phyloP scores from a whole-genome alignment of 2,329 filamentous ascomycete genomes.

The Ophiobolus disseminans region DNA sequence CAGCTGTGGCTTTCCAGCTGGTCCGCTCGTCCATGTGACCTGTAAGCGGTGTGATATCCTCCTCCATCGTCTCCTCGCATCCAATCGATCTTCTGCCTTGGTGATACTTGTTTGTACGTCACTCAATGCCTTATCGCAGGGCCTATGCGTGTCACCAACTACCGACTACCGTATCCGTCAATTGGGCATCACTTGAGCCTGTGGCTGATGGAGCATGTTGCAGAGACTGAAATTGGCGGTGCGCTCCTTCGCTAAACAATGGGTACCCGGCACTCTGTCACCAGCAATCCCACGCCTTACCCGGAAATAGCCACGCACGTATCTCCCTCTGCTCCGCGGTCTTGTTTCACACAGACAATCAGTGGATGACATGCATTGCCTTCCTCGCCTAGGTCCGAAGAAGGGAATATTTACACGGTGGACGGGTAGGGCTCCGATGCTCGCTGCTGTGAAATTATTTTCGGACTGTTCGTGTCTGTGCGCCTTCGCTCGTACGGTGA shows the following conservation, averaged over 20 bases:
- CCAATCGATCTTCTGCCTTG: conserved; percentile 26
- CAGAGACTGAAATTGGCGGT: conserved; percentile 1
- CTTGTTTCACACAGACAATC: conserved; percentile 9
- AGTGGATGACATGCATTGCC: conserved; percentile 39
- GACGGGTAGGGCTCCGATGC: conserved; percentile 6
- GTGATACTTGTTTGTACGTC: conserved; percentile 1
- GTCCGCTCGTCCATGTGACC: conserved; percentile 37
- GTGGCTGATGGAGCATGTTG: conserved; percentile 6
- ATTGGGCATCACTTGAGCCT: conserved; percentile 1
- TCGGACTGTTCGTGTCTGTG: neutral
- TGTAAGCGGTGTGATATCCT: conserved; percentile 42
- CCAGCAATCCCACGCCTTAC: neutral
- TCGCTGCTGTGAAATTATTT: conserved; percentile 6
- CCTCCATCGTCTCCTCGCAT: conserved; percentile 9
- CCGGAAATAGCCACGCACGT: conserved; percentile 20
- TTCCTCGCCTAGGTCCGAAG: too few relatives aligned
- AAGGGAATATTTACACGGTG: neutral
- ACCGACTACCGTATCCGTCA: neutral
- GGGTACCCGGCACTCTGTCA: conserved; percentile 5
- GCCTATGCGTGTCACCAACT: conserved; percentile 2
- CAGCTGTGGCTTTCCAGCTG: conserved; percentile 11
- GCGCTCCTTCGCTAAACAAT: conserved; percentile 1
- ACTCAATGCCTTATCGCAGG: conserved; percentile 8
- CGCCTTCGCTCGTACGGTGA: conserved; percentile 3
- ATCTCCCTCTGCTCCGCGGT: conserved; percentile 13